Evolutionary conservation across 306 rosid species (phyloP), one percentile per base, ranked within the genome.

Genomic region (Vigna reflexopilosa): DNA sequence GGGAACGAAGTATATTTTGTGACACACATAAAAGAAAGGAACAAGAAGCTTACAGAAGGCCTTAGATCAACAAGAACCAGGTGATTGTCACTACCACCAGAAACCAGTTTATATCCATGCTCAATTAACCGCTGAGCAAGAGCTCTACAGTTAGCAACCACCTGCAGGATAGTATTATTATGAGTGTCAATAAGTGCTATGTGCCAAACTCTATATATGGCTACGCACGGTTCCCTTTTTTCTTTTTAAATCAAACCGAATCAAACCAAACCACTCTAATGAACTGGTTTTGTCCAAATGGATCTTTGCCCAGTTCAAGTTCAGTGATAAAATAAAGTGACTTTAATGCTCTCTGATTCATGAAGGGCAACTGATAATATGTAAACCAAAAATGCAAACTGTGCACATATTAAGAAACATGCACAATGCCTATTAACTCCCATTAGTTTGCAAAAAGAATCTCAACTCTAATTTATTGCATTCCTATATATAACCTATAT

Each of bases 11-110:
- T 30, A 20, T 75, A 12, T 50, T 51, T 66, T 30, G 51, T 34
- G 48, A 28, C 50, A 15, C 13, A 15, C 13, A 7, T 9, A 9
- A 34, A 45, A 30, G 4, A 34, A 52, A 52, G 45, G 52, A 51
- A 20, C 65, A 50, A 64, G 59, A 85, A 76, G 83, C 89, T 88
- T 92, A 95, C 98, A 24, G 89, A 82, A 36, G 98, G 97, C 83
- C 98, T 90, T 54, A 95, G 85, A 85, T 95, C 98, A 14, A 95
- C 93, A 81, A 95, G 98, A 85, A 87, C 96, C 76, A 95, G 83
- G 77, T 92, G 98, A 84, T 95, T 95, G 80, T 92, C 97, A 69
- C 91, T 95, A 54, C 98, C 98, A 70, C 97, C 98, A 81, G 98
- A 95, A 83, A 95, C 97, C 78, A 95, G 86, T 83, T 85, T 92